Base-by-base conservation (phyloP, 805 yeast genomes). In the Saccharomycopsis amapae region DNA sequence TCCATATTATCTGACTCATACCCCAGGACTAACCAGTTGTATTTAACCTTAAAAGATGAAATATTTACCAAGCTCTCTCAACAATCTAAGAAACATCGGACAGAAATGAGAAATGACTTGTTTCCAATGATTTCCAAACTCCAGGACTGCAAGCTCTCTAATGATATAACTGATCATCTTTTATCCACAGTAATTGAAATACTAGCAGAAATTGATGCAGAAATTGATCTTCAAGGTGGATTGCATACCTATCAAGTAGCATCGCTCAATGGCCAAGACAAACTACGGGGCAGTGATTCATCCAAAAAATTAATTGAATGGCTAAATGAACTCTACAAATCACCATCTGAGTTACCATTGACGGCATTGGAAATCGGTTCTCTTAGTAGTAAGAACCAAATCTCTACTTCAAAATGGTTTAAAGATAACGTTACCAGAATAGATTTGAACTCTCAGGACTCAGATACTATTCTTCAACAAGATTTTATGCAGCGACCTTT, bases 261-360 rank as follows among this genome's bases (percentile, higher is more conserved):
- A 0, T 85, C 96, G 1, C 74, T 83, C 1, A 76, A 78, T 42
- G 98, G 98, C 0, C 98, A 90, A 56, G 75, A 77, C 48, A 59
- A 62, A 0, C 71, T 72, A 39, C 62, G 97, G 51, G 97, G 98
- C 0, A 95, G 96, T 1, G 98, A 90, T 58, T 86, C 96, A 0
- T 87, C 96, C 2, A 85, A 81, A 54, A 69, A 79, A 56, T 65
- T 90, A 38, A 72, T 86, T n/a, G 75, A 78, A 46, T 86, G 94
- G 89, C 62, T 86, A 4, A 64, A 67, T 19, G 72, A 68, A 30
- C 42, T 64, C 33, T 28, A 51, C 30, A n/a, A 38, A 19, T 24
- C 39, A 34, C 36, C 31, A 1, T 40, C 37, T 22, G 31, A 20
- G 22, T 2, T 12, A 17, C 18, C 20, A 3, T 36, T 62, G 42